Percentiles rank a stretch among this genome's conserved stretches.
Conservation (phyloP, 148 eudicot species). For the Vaccinium corymbosum region DNA sequence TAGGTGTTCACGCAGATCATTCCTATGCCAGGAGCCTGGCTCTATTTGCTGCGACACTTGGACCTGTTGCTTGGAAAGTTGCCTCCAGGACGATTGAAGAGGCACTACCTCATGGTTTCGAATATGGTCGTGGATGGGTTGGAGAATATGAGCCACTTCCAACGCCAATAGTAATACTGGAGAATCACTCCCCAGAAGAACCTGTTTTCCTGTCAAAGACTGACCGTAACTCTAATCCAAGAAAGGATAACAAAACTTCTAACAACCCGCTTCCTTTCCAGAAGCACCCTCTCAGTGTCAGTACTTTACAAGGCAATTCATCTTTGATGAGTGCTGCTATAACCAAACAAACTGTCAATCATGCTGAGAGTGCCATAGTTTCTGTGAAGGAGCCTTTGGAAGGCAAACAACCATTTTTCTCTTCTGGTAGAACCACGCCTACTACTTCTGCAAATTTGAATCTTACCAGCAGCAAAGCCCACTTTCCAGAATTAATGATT, state of each 20-base stretch:
- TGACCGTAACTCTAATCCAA: conserved; percentile 2
- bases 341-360: conserved; percentile 22
- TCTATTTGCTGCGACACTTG: conserved; percentile 87
- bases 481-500: conserved; percentile 32
- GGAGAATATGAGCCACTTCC: conserved; percentile 88
- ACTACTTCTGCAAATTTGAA: conserved; percentile 22
- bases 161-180: conserved; percentile 45
- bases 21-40: conserved; percentile 89
- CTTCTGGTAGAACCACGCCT: conserved; percentile 31
- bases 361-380: conserved; percentile 22
- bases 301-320: conserved; percentile 20
- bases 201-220: conserved; percentile 21
- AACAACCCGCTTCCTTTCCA: conserved; percentile 22
- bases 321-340: conserved; percentile 28
- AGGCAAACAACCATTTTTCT: conserved; percentile 27
- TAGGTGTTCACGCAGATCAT: conserved; percentile 72
- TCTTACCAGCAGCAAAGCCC: conserved; percentile 37
- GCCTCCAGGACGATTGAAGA: conserved; percentile 75
- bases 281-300: conserved; percentile 10
- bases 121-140: conserved; percentile 94
- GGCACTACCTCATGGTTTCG: conserved; percentile 59
- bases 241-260: conserved; percentile 27
- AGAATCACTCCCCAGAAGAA: conserved; percentile 37
- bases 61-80: conserved; percentile 77
- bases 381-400: conserved; percentile 32